Conservation (phyloP, 1,284 basidiomycete species). For the Rhizoctonia solani region DNA sequence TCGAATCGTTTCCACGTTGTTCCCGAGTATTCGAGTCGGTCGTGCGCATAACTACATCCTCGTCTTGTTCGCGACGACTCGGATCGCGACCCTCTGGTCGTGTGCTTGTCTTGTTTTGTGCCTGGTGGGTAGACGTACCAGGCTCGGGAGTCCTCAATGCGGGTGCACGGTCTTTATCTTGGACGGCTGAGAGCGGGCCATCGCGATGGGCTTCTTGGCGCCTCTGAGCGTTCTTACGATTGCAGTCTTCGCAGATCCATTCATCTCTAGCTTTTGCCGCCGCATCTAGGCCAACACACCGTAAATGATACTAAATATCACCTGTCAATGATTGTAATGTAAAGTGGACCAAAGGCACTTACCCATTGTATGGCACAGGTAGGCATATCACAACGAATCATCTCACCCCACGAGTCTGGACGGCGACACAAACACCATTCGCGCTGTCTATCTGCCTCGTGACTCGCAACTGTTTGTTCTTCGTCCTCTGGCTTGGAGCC, state of each 20-base stretch:
- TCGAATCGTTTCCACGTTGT: background rate
- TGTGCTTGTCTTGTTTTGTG: background rate
- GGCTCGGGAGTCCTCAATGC: background rate
- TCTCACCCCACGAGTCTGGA: constrained; percentile 20
- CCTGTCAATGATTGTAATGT: background rate
- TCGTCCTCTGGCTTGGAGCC: constrained; percentile 1
- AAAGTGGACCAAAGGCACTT: background rate
- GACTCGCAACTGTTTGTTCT: constrained; percentile 2
- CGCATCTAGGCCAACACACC: constrained; percentile 13
- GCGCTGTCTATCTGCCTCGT: constrained; percentile 18
- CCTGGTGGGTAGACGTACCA: background rate
- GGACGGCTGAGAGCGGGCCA: background rate
- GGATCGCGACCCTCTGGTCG: constrained; percentile 2
- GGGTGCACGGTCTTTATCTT: constrained; percentile 9
- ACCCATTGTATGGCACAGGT: constrained; percentile 34
- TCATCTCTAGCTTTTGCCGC: constrained; percentile 7
- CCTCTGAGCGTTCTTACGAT: constrained; percentile 17
- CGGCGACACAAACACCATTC: constrained; percentile 32
- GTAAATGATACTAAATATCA: constrained; percentile 9
- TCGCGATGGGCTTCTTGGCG: constrained; percentile 30
- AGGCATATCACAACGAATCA: constrained; percentile 30
- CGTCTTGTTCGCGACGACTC: constrained; percentile 5
- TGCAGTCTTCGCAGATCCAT: constrained; percentile 30
- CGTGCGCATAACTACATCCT: constrained; percentile 18
- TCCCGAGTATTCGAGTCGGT: background rate